These are phyloP conservation scores for Stagonosporopsis rhizophila DNA, from an alignment of 2,329 filamentous ascomycete species.

Conservation along the genomic window DNA sequence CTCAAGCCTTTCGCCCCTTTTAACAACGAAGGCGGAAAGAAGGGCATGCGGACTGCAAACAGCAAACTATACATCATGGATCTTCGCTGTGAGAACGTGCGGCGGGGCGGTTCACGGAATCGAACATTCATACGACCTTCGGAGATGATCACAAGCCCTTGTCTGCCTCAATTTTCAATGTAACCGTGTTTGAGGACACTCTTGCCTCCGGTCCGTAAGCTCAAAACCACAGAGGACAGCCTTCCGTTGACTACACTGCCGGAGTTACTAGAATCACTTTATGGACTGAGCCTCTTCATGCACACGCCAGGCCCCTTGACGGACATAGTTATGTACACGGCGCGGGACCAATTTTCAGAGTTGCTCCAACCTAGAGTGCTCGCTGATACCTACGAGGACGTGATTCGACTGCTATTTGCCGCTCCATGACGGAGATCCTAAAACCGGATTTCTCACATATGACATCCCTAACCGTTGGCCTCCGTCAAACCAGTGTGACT, in stretches of 20 bases:
- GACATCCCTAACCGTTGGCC: slow-evolving; percentile 35
- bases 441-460: slow-evolving; percentile 15
- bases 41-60: slow-evolving; percentile 26
- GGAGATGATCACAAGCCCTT: too few relatives aligned
- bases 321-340: slow-evolving; percentile 44
- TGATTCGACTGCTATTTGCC: slow-evolving; percentile 53
- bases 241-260: too few relatives aligned
- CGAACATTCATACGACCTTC: too few relatives aligned
- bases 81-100: slow-evolving; percentile 35
- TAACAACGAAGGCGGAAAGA: slow-evolving; percentile 20
- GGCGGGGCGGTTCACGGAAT: too few relatives aligned
- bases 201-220: slow-evolving; percentile 3
- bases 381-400: slow-evolving; percentile 44
- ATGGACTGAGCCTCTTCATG: slow-evolving; percentile 11
- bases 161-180: slow-evolving; percentile 49
- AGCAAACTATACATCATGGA: slow-evolving; percentile 43
- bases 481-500: too few relatives aligned
- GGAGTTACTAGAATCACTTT: background rate
- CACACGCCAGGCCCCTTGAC: slow-evolving; percentile 39
- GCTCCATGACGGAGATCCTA: slow-evolving; percentile 41
- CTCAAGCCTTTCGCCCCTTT: slow-evolving; percentile 51
- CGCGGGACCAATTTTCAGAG: slow-evolving; percentile 21
- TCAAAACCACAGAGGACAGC: slow-evolving; percentile 1
- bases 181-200: slow-evolving; percentile 46
- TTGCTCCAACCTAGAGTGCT: slow-evolving; percentile 45